Evolutionary conservation across 805 yeast species (phyloP), one percentile per base, ranked within the genome.

Genomic region (Saccharomycopsis synnaedendra): DNA sequence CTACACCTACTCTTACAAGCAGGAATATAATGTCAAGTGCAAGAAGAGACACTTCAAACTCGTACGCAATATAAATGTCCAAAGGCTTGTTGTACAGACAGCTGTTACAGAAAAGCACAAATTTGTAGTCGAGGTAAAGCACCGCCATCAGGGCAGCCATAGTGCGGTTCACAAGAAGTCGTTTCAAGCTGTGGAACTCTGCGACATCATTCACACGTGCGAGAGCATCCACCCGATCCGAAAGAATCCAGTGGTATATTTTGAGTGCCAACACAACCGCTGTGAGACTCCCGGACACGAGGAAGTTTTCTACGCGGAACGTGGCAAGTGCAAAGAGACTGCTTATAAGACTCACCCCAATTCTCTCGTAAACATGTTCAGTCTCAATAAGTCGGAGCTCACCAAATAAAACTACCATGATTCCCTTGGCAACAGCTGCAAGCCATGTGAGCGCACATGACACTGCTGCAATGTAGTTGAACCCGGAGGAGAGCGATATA

Each of bases 241-340:
- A 64, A 41, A 82, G 62, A 1, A 93, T 72, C 79, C 94, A 82
- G 59, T 88, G 95, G 66, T 83, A 78, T 1, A 82, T 78, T 58
- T 81, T 82, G 58, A 77, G 62, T 60, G 72, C 69, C 57, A 78
- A 58, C 53, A 79, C 56, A 9, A 67, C 56, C 4, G 64, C 51
- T 3, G 70, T 65, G 49, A 69, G 62, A 5, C 62, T 55, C 52
- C 61, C 55, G 46, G 69, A 72, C n/a, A 76, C 63, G 38, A 74
- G 59, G 27, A 77, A 55, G 43, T 67, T 68, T 50, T 70, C 66
- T 41, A 70, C 75, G 34, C 70, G 64, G 59, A 77, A 76, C 61
- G 75, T 69, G 1, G 80, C 71, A 11, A 76, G 61, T 9, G 79
- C 72, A 58, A 82, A 63, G 44, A 86, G 60, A 47, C 82, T 71